Evolutionary conservation across 768 basidiomycete species (phyloP), one percentile per base, ranked within the genome.

Genomic region (Exsudoporus frostii): DNA sequence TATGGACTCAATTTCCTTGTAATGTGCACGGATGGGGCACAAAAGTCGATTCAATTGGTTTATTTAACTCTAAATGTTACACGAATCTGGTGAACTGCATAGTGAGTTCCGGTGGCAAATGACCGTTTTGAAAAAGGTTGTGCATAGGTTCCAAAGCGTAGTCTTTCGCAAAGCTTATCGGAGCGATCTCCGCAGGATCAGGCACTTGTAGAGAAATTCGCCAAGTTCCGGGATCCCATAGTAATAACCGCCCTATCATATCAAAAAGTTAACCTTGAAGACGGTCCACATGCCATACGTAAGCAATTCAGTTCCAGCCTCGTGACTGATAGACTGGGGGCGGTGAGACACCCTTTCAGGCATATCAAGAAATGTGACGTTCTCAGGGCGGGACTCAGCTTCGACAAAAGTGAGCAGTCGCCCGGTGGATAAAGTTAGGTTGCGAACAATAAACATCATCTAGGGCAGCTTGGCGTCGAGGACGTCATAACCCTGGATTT

Each of bases 211-310:
- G 22, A n/a, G 20, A 48, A 32, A 24, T 25, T 7, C 25, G 50
- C 50, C 39, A 52, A 54, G 56, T 40, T 52, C 61, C 48, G 65
- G 50, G 25, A 48, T 33, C 20, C 17, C 25, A n/a, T n/a, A 51
- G 29, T 46, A 43, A 61, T 66, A 59, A 48, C 53, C 54, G 41
- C 45, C 54, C 51, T 46, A 57, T 56, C 51, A 52, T 36, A 32
- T 48, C 45, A 54, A 45, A 54, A 66, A 69, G 65, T 48, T 67
- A 68, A 69, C 66, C 58, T 67, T 68, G 62, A 49, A 51, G 17
- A 51, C 45, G 34, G 47, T 45, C 50, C 59, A 44, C 51, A 60
- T 47, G 39, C 32, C 50, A 38, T 55, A 65, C 58, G 62, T 66
- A 66, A 66, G 44, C 30, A 40, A 38, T 59, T 55, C 47, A 45